Conservation (phyloP, 2,329 filamentous ascomycete species). For the Trichoderma lentiforme region DNA sequence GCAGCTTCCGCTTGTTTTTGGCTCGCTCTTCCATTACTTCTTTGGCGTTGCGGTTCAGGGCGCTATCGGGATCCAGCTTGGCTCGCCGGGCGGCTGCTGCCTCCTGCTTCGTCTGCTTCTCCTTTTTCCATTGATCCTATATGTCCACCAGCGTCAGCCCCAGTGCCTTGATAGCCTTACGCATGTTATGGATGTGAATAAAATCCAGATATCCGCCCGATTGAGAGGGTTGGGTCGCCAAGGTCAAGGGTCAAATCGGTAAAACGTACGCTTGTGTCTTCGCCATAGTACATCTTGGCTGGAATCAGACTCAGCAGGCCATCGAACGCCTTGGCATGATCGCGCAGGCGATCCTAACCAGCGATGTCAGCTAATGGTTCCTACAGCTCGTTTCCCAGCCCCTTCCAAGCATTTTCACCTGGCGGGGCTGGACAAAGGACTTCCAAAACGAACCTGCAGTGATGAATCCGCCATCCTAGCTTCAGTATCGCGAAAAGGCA, state of each 20-base stretch:
- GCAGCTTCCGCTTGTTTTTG: constrained; percentile 75
- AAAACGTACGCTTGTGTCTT: constrained; percentile 75
- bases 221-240: neutral
- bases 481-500: neutral
- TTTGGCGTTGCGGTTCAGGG: constrained; percentile 75
- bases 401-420: neutral
- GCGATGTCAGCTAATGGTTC: constrained; percentile 18
- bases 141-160: neutral
- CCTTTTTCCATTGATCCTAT: constrained; percentile 87
- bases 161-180: neutral
- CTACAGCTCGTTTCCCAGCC: neutral
- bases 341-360: constrained; percentile 53
- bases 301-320: constrained; percentile 84
- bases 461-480: constrained; percentile 42
- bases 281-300: constrained; percentile 84
- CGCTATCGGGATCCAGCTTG: constrained; percentile 87
- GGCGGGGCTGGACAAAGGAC: constrained; percentile 29
- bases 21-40: constrained; percentile 84
- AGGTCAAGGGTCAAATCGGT: constrained; percentile 14
- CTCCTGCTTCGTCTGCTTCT: constrained; percentile 93
- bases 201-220: neutral
- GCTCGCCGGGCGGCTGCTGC: constrained; percentile 77
- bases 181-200: neutral
- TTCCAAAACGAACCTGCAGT: constrained; percentile 43
- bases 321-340: constrained; percentile 73